Base-by-base conservation (phyloP, 2,329 filamentous ascomycete species). In the Neoarthrinium moseri region DNA sequence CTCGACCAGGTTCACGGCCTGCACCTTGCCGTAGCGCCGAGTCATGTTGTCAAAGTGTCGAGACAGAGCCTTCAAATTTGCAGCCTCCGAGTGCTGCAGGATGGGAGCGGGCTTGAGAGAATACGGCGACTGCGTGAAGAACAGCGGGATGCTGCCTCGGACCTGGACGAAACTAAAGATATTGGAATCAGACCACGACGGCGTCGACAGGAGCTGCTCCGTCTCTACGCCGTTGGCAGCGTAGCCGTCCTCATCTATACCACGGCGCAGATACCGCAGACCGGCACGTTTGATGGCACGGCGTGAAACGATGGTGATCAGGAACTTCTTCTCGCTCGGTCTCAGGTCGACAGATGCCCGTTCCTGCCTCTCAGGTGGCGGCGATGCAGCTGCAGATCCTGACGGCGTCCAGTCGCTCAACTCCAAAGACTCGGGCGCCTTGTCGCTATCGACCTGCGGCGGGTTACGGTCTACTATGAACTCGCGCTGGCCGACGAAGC, bases 111-210 rank as follows among this genome's bases (percentile, higher is more conserved):
- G 94, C 61, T 96, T 96, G 54, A 97, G 81, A 8, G 90, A 91
- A 65, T 96, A 97, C 0, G 92, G 91, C 0, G 88, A 90, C 60
- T 99, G 94, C 0, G 91, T 95, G 62, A 96, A 99, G 71, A 94
- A 97, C 0, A 97, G 68, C 0, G 94, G 94, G 52, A 97, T 95
- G 18, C 91, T 96, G 6, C 91, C 92, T 52, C 94, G 81, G 20
- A 91, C 75, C 62, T 99, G 94, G 4, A 95, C 71, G 56, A 96
- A 95, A 0, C 91, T 96, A 63, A 89, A 88, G 2, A 86, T 75
- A 54, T 82, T 89, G 2, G 72, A 0, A 75, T 68, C 0, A 75
- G 61, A 75, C 83, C 87, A 91, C 1, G 75, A 74, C 2, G 83
- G 73, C 0, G 80, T 78, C 0, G 89, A 94, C 3, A 99, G 74